Percentiles rank a stretch among this genome's conserved stretches.
Conservation (phyloP, 2,329 filamentous ascomycete species). For the Arthrobotrys entomopaga region DNA sequence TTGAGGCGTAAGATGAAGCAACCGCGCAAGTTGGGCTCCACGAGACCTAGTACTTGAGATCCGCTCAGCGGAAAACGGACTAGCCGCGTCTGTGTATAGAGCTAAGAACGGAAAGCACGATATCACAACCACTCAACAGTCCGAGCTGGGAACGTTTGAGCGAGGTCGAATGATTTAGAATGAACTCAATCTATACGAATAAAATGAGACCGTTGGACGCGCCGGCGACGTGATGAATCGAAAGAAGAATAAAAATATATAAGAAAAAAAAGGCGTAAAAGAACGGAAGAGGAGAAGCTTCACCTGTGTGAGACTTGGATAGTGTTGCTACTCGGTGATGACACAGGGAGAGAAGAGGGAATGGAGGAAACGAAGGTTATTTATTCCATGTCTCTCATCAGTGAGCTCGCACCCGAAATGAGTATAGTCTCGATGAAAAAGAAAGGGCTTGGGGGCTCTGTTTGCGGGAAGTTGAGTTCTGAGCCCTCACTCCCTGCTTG, state of each 20-base stretch:
- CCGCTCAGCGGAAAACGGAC: conserved; percentile 54
- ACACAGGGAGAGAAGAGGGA: conserved; percentile 14
- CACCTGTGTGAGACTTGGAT: conserved; percentile 37
- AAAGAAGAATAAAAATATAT: conserved; percentile 10
- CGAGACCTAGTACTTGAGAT: background rate
- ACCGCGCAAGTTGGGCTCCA: background rate
- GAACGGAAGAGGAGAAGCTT: conserved; percentile 50
- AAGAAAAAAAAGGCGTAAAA: conserved; percentile 21
- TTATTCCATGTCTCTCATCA: conserved; percentile 17
- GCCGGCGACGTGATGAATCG: conserved; percentile 53
- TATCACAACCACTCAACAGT: conserved; percentile 42
- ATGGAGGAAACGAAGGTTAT: conserved; percentile 22
- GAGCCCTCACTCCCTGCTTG: background rate
- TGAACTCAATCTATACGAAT: conserved; percentile 19
- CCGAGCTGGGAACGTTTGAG: conserved; percentile 22
- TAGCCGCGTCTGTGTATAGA: conserved; percentile 27
- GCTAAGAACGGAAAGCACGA: background rate
- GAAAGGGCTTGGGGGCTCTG: background rate
- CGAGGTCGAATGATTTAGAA: background rate
- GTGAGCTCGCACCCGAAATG: background rate
- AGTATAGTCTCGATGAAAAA: background rate
- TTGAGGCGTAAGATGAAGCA: too few species aligned
- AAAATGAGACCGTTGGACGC: conserved; percentile 40
- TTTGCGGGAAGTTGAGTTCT: background rate
- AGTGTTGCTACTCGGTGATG: conserved; percentile 48